These are phyloP conservation scores for Echria macrotheca DNA, from an alignment of 495 filamentous ascomycete genomes.

Conservation along the genomic window DNA sequence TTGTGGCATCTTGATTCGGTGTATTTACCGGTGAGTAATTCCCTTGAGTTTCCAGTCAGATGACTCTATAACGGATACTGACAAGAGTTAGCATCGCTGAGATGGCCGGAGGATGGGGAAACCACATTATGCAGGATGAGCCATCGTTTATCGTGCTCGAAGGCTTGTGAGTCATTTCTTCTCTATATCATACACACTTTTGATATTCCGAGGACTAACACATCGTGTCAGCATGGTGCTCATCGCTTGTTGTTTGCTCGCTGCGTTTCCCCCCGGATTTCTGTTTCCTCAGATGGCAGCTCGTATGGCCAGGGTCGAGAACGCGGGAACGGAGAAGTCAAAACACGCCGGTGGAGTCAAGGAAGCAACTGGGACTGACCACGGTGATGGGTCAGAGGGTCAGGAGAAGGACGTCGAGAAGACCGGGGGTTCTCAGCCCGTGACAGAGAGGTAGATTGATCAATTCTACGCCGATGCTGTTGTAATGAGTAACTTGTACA, in stretches of 20 bases:
- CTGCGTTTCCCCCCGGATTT: conserved; percentile 31
- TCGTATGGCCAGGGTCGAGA: conserved; percentile 19
- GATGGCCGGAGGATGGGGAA: conserved; percentile 66
- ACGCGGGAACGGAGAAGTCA: not conserved
- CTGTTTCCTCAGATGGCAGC: conserved; percentile 38
- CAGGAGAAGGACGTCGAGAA: no score
- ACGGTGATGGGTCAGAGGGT: no score
- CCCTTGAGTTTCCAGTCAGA: no score
- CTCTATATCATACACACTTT: not conserved
- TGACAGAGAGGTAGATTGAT: no score
- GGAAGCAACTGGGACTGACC: no score
- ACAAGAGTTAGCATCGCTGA: conserved; percentile 47
- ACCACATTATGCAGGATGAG: conserved; percentile 61
- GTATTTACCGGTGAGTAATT: conserved; percentile 61
- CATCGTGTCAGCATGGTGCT: conserved; percentile 29
- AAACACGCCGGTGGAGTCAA: no score
- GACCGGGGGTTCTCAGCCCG: no score
- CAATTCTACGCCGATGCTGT: no score
- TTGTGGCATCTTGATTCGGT: conserved; percentile 56
- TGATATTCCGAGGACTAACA: no score
- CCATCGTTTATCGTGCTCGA: conserved; percentile 59
- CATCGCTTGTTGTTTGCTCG: conserved; percentile 30
- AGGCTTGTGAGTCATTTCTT: conserved; percentile 29
- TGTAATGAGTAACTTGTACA: no score
- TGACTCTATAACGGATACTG: no score